Evolutionary conservation across 192 early-diverging fungal genomes (phyloP).

Genomic region (Rhizoclosmatium sp.): DNA sequence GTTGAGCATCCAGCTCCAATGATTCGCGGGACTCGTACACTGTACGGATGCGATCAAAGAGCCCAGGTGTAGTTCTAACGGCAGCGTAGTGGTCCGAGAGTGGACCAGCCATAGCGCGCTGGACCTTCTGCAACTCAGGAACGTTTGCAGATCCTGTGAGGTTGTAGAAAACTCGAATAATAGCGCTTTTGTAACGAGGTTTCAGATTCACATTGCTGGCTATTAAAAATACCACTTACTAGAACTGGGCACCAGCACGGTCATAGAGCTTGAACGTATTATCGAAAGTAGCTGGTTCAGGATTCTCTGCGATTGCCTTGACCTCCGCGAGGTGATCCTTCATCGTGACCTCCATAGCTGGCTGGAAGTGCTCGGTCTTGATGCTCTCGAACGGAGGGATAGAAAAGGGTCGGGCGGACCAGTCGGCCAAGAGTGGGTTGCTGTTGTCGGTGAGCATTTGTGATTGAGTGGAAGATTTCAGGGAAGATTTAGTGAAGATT

Average conservation of each 20-base stretch:
- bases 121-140: neutral
- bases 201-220: neutral
- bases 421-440: constrained; percentile 9
- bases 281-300: neutral
- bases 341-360: neutral
- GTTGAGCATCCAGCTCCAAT: neutral
- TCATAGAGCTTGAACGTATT: constrained; percentile 2
- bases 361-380: neutral
- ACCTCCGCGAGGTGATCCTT: neutral
- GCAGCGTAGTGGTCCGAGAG: neutral
- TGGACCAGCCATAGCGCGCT: neutral
- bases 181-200: neutral
- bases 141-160: neutral
- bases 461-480: no score
- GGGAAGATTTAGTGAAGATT: no score
- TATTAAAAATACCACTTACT: neutral
- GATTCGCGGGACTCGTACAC: neutral
- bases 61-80: neutral
- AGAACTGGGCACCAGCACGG: neutral
- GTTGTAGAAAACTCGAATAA: constrained; percentile 5
- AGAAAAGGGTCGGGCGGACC: neutral
- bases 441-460: neutral
- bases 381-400: neutral
- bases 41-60: constrained; percentile 5
- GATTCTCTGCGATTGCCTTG: neutral